Evolutionary conservation across 441 rosid genomes (phyloP).

Genomic region (Manihot esculenta): DNA sequence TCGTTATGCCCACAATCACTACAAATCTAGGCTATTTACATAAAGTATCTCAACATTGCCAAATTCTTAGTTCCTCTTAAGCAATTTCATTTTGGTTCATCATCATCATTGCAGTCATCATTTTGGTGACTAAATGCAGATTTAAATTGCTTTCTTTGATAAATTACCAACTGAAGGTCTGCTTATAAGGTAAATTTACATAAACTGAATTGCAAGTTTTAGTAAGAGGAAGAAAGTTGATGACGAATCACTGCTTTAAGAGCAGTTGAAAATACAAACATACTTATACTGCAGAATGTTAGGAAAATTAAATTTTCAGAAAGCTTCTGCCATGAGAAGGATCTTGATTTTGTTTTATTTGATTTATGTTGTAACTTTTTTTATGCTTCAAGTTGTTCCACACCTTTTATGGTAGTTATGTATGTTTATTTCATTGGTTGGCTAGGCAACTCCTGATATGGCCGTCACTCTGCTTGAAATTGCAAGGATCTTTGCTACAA

Average conservation of each 20-base stretch:
- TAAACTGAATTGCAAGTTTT: not conserved
- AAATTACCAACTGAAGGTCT: not conserved
- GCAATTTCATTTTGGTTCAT: not conserved
- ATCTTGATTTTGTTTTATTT: not conserved
- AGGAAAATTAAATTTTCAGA: not conserved
- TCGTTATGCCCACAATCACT: no score
- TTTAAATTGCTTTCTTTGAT: slow-evolving; percentile 3
- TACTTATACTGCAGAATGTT: not conserved
- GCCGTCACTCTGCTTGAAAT: slow-evolving; percentile 99
- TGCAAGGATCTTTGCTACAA: slow-evolving; percentile 98
- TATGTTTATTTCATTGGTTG: slow-evolving; percentile 22
- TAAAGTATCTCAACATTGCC: no score
- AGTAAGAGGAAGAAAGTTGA: slow-evolving; percentile 1
- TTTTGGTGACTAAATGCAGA: not conserved
- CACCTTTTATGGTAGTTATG: not conserved
- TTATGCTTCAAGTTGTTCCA: not conserved
- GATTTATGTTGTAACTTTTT: not conserved
- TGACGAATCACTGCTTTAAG: not conserved
- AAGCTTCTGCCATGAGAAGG: no score
- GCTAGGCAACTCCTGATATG: slow-evolving; percentile 99
- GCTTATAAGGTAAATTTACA: not conserved
- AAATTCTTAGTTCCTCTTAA: slow-evolving; percentile 5
- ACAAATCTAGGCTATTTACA: no score
- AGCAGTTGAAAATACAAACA: not conserved
- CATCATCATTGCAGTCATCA: not conserved